A percentile compares a stretch with the other conserved stretches of the same genome.
Evolutionary conservation across 352 stramenopile species (phyloP).

Genomic region (Phytophthora lateralis): DNA sequence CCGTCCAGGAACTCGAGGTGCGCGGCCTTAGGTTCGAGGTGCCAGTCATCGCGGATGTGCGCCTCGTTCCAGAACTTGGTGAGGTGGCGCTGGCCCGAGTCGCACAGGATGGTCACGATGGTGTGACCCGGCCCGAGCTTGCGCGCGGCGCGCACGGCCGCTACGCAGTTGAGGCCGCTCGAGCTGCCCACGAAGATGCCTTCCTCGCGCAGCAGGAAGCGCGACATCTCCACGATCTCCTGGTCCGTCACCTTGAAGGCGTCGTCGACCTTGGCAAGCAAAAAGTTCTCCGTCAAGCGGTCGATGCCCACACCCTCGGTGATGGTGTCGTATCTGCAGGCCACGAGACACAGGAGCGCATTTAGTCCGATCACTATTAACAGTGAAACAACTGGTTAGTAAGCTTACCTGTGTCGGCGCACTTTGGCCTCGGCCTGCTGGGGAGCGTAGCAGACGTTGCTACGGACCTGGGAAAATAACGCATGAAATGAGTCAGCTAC

Average conservation of each 20-base stretch:
- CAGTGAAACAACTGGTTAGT: neutral
- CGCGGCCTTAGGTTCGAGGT: constrained; percentile 54
- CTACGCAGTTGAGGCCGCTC: constrained; percentile 87
- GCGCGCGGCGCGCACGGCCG: constrained; percentile 69
- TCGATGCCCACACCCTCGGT: constrained; percentile 98
- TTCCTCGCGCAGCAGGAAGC: constrained; percentile 95
- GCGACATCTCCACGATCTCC: constrained; percentile 97
- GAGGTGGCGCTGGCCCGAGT: constrained; percentile 89
- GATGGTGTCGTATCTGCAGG: constrained; percentile 95
- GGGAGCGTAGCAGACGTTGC: constrained; percentile 95
- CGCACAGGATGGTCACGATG: constrained; percentile 88
- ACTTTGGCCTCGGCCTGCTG: constrained; percentile 95
- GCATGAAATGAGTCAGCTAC: constrained; percentile 1
- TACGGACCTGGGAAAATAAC: constrained; percentile 56
- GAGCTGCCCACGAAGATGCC: constrained; percentile 96
- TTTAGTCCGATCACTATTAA: constrained; percentile 1
- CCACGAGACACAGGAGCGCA: constrained; percentile 1
- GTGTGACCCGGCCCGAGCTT: constrained; percentile 83
- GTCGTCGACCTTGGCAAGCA: constrained; percentile 88
- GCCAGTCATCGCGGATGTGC: constrained; percentile 73
- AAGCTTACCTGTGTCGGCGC: constrained; percentile 90
- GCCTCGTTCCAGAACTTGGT: constrained; percentile 90
- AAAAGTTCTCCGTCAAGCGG: constrained; percentile 97
- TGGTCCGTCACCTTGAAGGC: constrained; percentile 92
- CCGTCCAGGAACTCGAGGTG: constrained; percentile 78